These are phyloP conservation scores for Naganishia albida DNA, from an alignment of 1,284 basidiomycete species.

Conservation along the genomic window DNA sequence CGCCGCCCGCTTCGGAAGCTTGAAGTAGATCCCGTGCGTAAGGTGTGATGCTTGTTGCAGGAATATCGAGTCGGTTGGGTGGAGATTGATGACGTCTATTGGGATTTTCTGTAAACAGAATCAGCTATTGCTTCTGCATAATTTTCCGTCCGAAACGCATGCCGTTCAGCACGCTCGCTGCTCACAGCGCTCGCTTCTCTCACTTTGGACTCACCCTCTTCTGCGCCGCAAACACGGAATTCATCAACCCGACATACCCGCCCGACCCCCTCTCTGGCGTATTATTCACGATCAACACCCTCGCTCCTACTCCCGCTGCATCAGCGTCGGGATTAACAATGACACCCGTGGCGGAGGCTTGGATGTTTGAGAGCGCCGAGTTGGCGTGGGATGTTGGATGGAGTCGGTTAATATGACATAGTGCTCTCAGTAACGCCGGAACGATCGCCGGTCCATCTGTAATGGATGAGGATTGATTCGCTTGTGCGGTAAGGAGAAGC, in stretches of 20 bases:
- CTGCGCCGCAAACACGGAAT: conserved; percentile 97
- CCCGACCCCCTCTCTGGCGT: conserved; percentile 62
- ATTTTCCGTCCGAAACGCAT: too few relatives aligned
- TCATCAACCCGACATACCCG: conserved; percentile 88
- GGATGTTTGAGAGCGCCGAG: conserved; percentile 34
- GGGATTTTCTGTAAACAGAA: conserved; percentile 71
- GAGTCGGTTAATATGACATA: conserved; percentile 86
- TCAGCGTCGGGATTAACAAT: conserved; percentile 47
- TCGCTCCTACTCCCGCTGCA: conserved; percentile 64
- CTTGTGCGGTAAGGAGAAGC: neutral
- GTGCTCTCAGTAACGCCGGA: conserved; percentile 79
- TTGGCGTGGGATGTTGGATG: conserved; percentile 55
- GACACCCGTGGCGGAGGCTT: conserved; percentile 31
- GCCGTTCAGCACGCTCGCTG: neutral
- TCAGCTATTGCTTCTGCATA: neutral
- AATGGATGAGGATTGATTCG: conserved; percentile 54
- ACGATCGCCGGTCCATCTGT: conserved; percentile 69
- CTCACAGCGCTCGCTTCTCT: neutral
- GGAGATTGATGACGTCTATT: conserved; percentile 93
- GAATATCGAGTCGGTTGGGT: conserved; percentile 87
- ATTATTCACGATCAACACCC: conserved; percentile 88
- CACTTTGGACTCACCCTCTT: conserved; percentile 69
- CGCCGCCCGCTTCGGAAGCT: conserved; percentile 74
- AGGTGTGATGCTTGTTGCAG: conserved; percentile 95
- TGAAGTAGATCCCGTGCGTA: conserved; percentile 90